A percentile compares a stretch with the other conserved stretches of the same genome.
Conservation (phyloP, 2,329 filamentous ascomycete genomes). For the Alternaria sp. region DNA sequence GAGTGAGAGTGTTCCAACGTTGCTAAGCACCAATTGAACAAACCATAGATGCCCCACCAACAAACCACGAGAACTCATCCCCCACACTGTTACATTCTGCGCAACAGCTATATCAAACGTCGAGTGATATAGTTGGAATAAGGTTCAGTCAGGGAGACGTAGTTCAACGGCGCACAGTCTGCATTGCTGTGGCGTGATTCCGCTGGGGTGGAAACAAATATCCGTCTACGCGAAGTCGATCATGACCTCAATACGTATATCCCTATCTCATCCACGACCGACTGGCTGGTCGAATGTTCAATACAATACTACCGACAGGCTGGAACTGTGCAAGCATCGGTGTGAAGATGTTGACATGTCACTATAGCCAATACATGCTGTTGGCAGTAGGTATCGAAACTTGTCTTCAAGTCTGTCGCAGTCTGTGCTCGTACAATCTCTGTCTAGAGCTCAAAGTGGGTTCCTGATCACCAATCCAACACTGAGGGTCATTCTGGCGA, state of each 20-base stretch:
- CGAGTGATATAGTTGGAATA: not conserved
- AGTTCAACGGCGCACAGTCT: not conserved
- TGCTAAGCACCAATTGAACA: not conserved
- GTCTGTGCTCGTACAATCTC: not conserved
- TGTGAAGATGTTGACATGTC: not conserved
- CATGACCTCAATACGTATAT: not conserved
- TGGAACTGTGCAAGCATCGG: not conserved
- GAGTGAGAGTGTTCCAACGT: not conserved
- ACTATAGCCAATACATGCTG: not conserved
- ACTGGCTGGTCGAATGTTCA: not conserved
- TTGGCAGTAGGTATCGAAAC: not conserved
- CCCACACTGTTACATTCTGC: not conserved
- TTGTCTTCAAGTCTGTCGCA: not conserved
- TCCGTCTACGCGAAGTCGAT: not conserved
- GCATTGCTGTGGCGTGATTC: not conserved
- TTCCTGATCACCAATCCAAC: not conserved
- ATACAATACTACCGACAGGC: not conserved
- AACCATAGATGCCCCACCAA: not conserved
- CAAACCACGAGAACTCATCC: not conserved
- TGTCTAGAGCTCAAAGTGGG: not conserved
- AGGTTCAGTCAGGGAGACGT: not conserved
- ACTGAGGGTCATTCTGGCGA: not conserved
- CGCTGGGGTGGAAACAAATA: not conserved
- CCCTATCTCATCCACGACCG: not conserved
- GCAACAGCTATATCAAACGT: not conserved